Conservation (phyloP, 1,284 basidiomycete genomes). For the Phaffia rhodozyma region DNA sequence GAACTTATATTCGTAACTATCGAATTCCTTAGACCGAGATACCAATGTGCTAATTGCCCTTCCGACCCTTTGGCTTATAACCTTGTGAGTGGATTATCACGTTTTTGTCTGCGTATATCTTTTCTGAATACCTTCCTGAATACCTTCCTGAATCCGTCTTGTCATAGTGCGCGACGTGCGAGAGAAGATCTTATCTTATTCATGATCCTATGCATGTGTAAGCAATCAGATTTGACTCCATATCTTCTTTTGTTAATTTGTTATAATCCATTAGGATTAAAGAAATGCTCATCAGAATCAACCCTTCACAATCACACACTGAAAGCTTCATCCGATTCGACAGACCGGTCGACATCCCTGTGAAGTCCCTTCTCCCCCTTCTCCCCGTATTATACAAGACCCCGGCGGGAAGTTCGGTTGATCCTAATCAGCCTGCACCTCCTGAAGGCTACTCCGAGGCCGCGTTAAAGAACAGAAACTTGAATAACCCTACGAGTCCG, state of each 20-base stretch:
- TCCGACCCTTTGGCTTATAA: slow-evolving; percentile 32
- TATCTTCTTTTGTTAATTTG: no score
- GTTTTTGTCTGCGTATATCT: background rate
- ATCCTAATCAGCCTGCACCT: slow-evolving; percentile 11
- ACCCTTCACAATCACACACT: no score
- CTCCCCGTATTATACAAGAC: slow-evolving; percentile 54
- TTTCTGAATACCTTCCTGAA: no score
- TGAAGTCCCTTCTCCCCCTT: slow-evolving; percentile 50
- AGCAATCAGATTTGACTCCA: no score
- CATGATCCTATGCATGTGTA: slow-evolving; percentile 65
- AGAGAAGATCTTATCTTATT: slow-evolving; percentile 56
- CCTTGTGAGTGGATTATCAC: slow-evolving; percentile 24
- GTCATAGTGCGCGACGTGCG: slow-evolving; percentile 63
- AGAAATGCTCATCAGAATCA: no score
- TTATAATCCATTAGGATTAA: no score
- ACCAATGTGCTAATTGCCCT: slow-evolving; percentile 37
- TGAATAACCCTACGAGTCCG: slow-evolving; percentile 5
- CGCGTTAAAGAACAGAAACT: slow-evolving; percentile 4
- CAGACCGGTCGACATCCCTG: slow-evolving; percentile 54
- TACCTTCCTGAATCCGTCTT: background rate
- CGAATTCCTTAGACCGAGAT: slow-evolving; percentile 21
- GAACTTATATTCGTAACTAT: background rate
- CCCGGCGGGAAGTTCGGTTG: slow-evolving; percentile 5
- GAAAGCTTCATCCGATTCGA: slow-evolving; percentile 62
- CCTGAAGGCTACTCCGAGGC: background rate